A percentile compares a stretch with the other conserved stretches of the same genome.
phyloP scores from a whole-genome alignment of 148 eudicot genomes.

The Simmondsia chinensis region DNA sequence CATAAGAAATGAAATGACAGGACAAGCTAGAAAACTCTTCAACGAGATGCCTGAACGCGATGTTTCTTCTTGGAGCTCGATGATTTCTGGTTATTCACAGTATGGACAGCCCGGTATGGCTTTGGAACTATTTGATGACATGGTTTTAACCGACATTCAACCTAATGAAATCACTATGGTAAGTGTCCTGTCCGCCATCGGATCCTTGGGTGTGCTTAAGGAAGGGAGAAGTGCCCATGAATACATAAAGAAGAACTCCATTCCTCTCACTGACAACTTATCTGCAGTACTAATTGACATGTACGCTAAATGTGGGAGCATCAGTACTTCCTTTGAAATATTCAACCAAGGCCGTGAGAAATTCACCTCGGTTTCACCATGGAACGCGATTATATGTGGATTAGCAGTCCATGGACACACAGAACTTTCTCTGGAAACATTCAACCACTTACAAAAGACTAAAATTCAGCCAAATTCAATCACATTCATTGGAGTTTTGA shows the following conservation, averaged over 20 bases:
- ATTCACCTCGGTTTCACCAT: constrained; percentile 50
- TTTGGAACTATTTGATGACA: constrained; percentile 51
- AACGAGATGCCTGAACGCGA: constrained; percentile 60
- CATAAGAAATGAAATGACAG: constrained; percentile 46
- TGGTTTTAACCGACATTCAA: constrained; percentile 44
- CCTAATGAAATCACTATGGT: constrained; percentile 90
- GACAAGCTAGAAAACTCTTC: constrained; percentile 41
- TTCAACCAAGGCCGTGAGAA: constrained; percentile 37
- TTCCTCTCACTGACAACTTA: constrained; percentile 60
- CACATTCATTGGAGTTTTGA: constrained; percentile 74
- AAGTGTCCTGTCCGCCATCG: constrained; percentile 70
- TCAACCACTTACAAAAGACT: constrained; percentile 39
- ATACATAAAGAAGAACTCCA: constrained; percentile 35
- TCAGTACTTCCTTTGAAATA: constrained; percentile 46
- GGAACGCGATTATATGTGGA: constrained; percentile 84
- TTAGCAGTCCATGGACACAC: constrained; percentile 83
- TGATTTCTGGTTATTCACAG: constrained; percentile 80
- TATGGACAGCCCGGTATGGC: constrained; percentile 42
- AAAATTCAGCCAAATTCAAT: constrained; percentile 47
- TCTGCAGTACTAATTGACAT: constrained; percentile 75
- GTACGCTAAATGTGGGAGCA: constrained; percentile 85
- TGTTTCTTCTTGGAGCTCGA: constrained; percentile 81
- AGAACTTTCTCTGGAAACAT: constrained; percentile 38
- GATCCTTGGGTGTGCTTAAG: constrained; percentile 40
- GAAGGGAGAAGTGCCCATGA: constrained; percentile 69